These are phyloP conservation scores for Xylariaceae sp. DNA, from an alignment of 2,329 filamentous ascomycete species.

Conservation along the genomic window DNA sequence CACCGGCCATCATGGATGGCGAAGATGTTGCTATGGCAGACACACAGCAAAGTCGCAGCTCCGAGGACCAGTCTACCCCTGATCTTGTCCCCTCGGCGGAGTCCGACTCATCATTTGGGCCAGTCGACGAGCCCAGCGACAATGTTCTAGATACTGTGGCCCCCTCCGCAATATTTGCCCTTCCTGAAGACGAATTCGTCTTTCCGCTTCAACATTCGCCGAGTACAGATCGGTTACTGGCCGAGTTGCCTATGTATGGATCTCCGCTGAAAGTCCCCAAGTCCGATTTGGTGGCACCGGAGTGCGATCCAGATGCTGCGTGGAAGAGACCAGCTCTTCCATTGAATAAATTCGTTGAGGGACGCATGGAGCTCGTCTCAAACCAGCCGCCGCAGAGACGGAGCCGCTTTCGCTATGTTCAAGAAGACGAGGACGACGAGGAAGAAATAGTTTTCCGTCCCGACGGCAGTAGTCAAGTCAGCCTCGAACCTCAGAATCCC, in stretches of 20 bases:
- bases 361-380: conserved; percentile 64
- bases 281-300: conserved; percentile 48
- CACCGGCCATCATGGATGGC: conserved; percentile 26
- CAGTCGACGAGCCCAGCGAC: conserved; percentile 31
- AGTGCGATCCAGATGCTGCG: conserved; percentile 58
- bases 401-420: conserved; percentile 74
- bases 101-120: conserved; percentile 46
- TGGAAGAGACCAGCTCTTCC: conserved; percentile 75
- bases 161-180: conserved; percentile 73
- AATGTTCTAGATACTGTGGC: conserved; percentile 40
- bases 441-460: conserved; percentile 30
- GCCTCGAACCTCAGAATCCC: conserved; percentile 60
- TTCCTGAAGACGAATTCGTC: conserved; percentile 75
- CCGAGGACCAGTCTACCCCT: conserved; percentile 50
- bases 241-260: conserved; percentile 75
- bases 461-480: conserved; percentile 20
- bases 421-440: conserved; percentile 59
- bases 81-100: conserved; percentile 60
- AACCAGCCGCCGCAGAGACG: conserved; percentile 63
- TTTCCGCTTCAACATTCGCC: conserved; percentile 70
- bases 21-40: conserved; percentile 28
- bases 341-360: conserved; percentile 79
- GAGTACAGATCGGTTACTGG: conserved; percentile 66
- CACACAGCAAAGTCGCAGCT: conserved; percentile 20
- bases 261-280: conserved; percentile 52